Base-by-base conservation (phyloP, 2,329 filamentous ascomycete species). In the Pseudogymnoascus sp. region DNA sequence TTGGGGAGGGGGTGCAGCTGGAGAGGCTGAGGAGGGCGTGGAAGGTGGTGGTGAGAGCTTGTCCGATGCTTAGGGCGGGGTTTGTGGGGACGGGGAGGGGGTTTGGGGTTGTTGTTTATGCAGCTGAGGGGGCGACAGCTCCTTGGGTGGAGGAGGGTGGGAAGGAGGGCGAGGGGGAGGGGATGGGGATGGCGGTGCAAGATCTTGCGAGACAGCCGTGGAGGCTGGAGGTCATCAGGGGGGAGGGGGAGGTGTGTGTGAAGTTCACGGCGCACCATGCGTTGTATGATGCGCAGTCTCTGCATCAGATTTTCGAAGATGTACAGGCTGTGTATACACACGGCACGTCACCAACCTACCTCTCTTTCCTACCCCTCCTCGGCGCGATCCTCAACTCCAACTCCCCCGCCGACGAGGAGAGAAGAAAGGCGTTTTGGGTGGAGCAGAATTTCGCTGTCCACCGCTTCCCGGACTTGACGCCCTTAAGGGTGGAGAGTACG, bases 211-310 rank as follows among this genome's bases (percentile, higher is more conserved):
- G n/a, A 10, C 60, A 60, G n/a, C 71, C 72, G 28, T 74, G 73
- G 73, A 56, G 62, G 7, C 56, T 74, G 38, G 64, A n/a, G 3
- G 12, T 70, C 11, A 11, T 16, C 1, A 11, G 64, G 14, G 21
- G 67, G 1, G 44, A 63, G 5, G 62, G 62, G 2, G 63, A 44
- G 16, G 62, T 21, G 1, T n/a, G 67, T 4, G 61, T 74, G 1
- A 66, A 60, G 47, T 69, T 73, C 21, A 70, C 63, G 18, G 70
- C 67, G 2, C 88, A 95, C 66, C 92, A 97, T 75, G 89, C 90
- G 0, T 77, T 97, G 0, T 97, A 95, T 67, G 92, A 97, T 76
- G 92, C 91, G 0, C 80, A 84, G 42, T 92, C 91, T 7, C 76
- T 97, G 10, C 78, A 83, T 3, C 70, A 79, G 0, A 80, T 97